These are phyloP conservation scores for Skeletonema tropicum DNA, from an alignment of 108 stramenopile species.

Conservation along the genomic window DNA sequence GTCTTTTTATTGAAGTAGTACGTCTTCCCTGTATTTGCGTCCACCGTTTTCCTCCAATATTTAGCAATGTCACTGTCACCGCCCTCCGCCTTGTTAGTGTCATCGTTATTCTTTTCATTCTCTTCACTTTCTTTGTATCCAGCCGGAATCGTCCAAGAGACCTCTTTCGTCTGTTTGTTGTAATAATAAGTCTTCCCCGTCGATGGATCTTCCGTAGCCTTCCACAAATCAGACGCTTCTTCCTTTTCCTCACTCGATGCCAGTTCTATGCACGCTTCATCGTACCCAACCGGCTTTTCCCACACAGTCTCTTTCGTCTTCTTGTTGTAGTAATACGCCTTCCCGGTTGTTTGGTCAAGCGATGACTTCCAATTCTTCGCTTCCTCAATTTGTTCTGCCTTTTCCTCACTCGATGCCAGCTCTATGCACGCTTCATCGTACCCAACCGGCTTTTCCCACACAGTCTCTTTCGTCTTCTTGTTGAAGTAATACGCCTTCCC, in stretches of 20 bases:
- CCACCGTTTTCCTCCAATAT: constrained; percentile 41
- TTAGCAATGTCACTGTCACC: constrained; percentile 21
- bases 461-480: constrained; percentile 12
- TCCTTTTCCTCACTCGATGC: background rate
- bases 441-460: constrained; percentile 27
- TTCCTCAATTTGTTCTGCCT: constrained; percentile 10
- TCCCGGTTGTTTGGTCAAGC: constrained; percentile 6
- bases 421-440: constrained; percentile 19
- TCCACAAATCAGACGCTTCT: constrained; percentile 47
- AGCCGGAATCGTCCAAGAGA: constrained; percentile 73
- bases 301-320: constrained; percentile 17
- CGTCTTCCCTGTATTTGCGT: constrained; percentile 46
- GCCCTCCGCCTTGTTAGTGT: constrained; percentile 18
- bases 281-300: constrained; percentile 29
- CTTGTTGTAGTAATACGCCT: constrained; percentile 32
- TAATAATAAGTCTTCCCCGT: constrained; percentile 78
- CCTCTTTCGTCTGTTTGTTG: constrained; percentile 65
- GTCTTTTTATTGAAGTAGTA: constrained; percentile 83
- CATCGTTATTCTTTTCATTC: constrained; percentile 9
- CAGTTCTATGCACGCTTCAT: constrained; percentile 10
- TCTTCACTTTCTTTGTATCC: constrained; percentile 44
- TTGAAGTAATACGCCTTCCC: constrained; percentile 35
- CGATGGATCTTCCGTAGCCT: constrained; percentile 52
- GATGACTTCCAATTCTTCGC: constrained; percentile 24
- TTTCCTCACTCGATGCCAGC: background rate